phyloP scores from a whole-genome alignment of 164 flowering plant species.

The Tetrastigma voinierianum region DNA sequence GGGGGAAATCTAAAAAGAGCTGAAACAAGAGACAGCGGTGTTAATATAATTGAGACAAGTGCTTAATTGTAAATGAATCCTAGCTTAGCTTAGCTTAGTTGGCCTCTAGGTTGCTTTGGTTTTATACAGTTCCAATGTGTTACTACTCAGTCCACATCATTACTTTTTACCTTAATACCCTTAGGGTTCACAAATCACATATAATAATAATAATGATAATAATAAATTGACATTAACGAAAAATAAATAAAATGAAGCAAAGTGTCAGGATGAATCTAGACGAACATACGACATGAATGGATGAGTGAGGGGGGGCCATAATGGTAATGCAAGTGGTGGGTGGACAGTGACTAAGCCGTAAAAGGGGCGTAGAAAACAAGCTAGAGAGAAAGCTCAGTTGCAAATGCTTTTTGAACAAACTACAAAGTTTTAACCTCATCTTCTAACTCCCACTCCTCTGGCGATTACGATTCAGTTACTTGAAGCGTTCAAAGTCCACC shows the following conservation, averaged over 20 bases:
- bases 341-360: no score
- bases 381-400: no score
- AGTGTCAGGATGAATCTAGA: no score
- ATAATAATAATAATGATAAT: no score
- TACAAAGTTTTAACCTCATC: slow-evolving; percentile 4
- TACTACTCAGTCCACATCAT: background rate
- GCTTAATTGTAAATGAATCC: slow-evolving; percentile 8
- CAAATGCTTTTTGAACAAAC: slow-evolving; percentile 3
- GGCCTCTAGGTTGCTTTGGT: slow-evolving; percentile 6
- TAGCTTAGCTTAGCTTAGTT: background rate
- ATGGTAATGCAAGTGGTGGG: no score
- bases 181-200: no score
- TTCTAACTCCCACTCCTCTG: background rate
- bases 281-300: no score
- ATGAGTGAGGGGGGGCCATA: no score
- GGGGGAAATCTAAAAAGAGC: slow-evolving; percentile 6
- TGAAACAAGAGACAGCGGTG: slow-evolving; percentile 15
- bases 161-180: no score
- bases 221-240: no score
- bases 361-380: no score
- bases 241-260: no score
- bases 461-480: slow-evolving; percentile 10
- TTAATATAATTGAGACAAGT: background rate
- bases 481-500: background rate
- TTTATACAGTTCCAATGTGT: slow-evolving; percentile 10